Base-by-base conservation (phyloP, 2,329 filamentous ascomycete species). In the Onygenales sp. region DNA sequence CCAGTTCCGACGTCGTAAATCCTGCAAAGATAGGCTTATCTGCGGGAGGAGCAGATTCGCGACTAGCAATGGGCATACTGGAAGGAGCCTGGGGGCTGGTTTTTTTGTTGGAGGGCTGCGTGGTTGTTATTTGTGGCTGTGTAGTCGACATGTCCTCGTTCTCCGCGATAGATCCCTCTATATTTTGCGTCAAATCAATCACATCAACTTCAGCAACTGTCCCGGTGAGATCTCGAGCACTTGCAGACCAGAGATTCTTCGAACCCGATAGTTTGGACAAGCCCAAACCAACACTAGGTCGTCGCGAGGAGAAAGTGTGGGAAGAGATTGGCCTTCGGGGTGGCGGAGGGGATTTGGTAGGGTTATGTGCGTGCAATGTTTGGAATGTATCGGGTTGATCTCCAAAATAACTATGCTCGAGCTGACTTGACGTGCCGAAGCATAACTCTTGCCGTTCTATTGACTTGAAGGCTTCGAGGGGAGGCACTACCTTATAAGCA, bases 351-450 rank as follows among this genome's bases (percentile, higher is more conserved):
- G 8, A 27, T 27, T 27, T 46, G 41, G 14, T 53, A 49, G 21
- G 43, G 46, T 13, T n/a, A 17, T 54, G 9, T 6, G 45, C 10
- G 46, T 39, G 6, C 0, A 84, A 87, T 39, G 73, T 74, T 55
- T 68, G 67, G 9, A 64, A 71, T 58, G 58, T 65, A 10, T 42
- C 48, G 48, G 13, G n/a, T 27, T 84, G 78, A 0, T 78, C 79
- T 0, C 86, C 86, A 0, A 86, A 87, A 38, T 89, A 82, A 54
- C 89, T 86, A 52, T 78, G 73, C 11, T 84, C 85, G 27, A 95
- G 72, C 66, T 95, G 89, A 66, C 89, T 94, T 1, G 86, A 91
- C 0, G 89, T 93, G 1, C 89, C 89, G 69, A 95, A 95, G 0
- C 94, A 71, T 63, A 91, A 87, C 55, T 90, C 82, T 65, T 93